Percentiles rank a stretch among this genome's conserved stretches.
Conservation (phyloP, 306 rosid genomes). For the Glycyrrhiza uralensis region DNA sequence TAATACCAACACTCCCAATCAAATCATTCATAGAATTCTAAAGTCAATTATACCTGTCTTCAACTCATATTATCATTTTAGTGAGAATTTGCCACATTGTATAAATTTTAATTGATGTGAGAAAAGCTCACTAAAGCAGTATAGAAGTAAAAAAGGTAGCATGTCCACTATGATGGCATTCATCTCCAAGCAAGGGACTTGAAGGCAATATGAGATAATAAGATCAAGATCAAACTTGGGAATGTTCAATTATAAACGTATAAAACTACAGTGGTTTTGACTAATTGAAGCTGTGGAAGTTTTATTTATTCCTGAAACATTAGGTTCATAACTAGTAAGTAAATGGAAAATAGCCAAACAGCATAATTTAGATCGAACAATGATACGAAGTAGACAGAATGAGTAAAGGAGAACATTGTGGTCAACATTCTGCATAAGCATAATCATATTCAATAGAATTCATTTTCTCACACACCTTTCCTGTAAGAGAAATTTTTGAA, state of each 20-base stretch:
- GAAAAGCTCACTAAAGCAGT: neutral
- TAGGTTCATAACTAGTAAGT: neutral
- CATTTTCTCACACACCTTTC: conserved; percentile 56
- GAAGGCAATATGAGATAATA: neutral
- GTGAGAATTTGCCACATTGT: neutral
- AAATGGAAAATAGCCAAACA: neutral
- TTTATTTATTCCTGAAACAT: neutral
- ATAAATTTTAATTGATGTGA: neutral
- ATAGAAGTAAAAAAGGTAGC: neutral
- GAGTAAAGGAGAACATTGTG: neutral
- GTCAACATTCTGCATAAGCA: neutral
- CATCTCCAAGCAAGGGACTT: neutral
- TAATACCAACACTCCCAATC: neutral
- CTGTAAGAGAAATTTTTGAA: conserved; percentile 75
- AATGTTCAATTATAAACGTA: neutral
- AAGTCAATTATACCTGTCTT: neutral
- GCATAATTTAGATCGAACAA: neutral
- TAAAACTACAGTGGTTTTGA: neutral
- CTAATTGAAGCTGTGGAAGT: neutral
- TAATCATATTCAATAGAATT: neutral
- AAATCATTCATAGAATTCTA: neutral
- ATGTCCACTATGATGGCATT: neutral
- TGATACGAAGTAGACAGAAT: neutral
- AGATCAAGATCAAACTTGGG: neutral
- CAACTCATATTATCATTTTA: neutral